A percentile compares a stretch with the other conserved stretches of the same genome.
phyloP scores from a whole-genome alignment of 2,329 filamentous ascomycete genomes.

The Sordariomycetes sp. region DNA sequence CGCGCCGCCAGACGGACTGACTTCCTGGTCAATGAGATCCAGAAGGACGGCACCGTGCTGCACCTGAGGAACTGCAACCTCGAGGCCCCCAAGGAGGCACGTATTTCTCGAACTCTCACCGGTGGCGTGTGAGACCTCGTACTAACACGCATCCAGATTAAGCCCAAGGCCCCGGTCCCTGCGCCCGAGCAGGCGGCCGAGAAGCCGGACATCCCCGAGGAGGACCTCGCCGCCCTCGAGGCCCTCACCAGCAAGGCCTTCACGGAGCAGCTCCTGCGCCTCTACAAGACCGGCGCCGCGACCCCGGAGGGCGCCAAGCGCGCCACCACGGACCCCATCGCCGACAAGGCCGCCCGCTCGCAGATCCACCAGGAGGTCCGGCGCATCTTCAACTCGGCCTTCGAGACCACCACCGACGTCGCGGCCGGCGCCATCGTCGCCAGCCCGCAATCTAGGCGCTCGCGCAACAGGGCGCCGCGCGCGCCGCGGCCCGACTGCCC shows the following conservation, averaged over 20 bases:
- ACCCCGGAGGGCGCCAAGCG: slow-evolving; percentile 16
- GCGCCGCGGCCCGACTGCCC: slow-evolving; percentile 5
- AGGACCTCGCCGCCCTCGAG: slow-evolving; percentile 23
- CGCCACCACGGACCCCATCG: slow-evolving; percentile 27
- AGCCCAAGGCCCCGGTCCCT: neutral
- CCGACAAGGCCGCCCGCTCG: slow-evolving; percentile 33
- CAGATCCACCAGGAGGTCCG: slow-evolving; percentile 54
- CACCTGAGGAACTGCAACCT: slow-evolving; percentile 41
- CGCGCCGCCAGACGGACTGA: slow-evolving; percentile 61
- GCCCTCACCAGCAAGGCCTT: slow-evolving; percentile 27
- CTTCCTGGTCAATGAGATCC: slow-evolving; percentile 86
- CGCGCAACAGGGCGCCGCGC: neutral
- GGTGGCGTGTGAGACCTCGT: neutral
- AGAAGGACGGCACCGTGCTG: slow-evolving; percentile 62
- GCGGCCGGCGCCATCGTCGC: slow-evolving; percentile 51
- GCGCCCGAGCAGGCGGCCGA: slow-evolving; percentile 17
- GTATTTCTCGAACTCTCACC: neutral
- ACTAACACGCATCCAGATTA: neutral
- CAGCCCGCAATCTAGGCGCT: slow-evolving; percentile 22
- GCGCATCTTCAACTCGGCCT: slow-evolving; percentile 64
- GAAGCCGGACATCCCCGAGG: slow-evolving; percentile 12
- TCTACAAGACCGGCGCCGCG: slow-evolving; percentile 25
- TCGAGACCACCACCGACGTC: slow-evolving; percentile 61
- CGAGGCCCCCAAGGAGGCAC: slow-evolving; percentile 6
- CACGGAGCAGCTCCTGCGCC: slow-evolving; percentile 26